Percentiles rank a stretch among this genome's conserved stretches.
These are phyloP conservation scores for Lactarius trivialis DNA, from an alignment of 768 basidiomycete genomes.

Conservation along the genomic window DNA sequence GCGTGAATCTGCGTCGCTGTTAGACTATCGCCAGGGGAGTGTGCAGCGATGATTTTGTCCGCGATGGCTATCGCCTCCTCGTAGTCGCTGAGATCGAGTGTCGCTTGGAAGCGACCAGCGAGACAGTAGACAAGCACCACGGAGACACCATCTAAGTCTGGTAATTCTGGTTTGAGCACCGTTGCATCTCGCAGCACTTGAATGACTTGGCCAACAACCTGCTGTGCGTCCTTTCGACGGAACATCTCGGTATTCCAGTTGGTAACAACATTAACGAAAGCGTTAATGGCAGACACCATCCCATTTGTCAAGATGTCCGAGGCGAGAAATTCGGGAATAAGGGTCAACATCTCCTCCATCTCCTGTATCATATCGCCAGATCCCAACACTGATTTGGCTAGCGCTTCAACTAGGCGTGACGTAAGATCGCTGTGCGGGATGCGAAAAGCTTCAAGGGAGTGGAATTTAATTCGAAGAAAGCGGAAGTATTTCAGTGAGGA, in stretches of 20 bases:
- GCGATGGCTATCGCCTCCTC: neutral
- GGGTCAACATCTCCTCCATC: neutral
- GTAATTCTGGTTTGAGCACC: neutral
- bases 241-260: no score
- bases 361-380: neutral
- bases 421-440: neutral
- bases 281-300: no score
- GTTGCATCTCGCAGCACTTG: neutral
- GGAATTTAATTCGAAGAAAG: neutral
- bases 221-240: no score
- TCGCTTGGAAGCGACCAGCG: neutral
- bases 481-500: neutral
- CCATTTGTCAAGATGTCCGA: neutral
- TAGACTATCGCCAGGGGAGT: no score
- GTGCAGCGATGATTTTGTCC: no score
- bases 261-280: no score
- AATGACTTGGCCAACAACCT: neutral
- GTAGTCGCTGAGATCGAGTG: neutral
- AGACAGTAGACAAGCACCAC: neutral
- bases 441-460: neutral
- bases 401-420: neutral
- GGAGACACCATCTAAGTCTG: neutral
- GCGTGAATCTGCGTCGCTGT: no score
- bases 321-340: neutral
- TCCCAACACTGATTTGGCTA: neutral